Evolutionary conservation across 495 filamentous ascomycete species (phyloP), one percentile per base, ranked within the genome.

Genomic region (Cenococcum geophilum): DNA sequence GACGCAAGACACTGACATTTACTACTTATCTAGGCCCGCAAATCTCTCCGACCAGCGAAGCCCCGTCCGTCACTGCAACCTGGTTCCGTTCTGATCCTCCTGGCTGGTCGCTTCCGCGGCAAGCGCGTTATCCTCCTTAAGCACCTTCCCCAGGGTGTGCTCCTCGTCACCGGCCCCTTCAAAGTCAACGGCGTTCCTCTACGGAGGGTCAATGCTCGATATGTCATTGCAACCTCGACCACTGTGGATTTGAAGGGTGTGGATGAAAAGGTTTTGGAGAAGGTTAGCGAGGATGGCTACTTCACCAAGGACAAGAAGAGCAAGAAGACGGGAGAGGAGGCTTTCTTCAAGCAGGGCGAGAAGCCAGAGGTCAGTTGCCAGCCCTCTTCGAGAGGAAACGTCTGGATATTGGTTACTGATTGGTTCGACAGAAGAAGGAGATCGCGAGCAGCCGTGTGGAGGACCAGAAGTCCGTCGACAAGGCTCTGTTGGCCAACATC

Each of bases 141-240:
- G 84, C 82, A 86, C 79, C 91, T 99, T 74, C 79, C 87, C 72
- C 88, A 96, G 81, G 95, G 95, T 78, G 89, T 97, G 65, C 91
- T 99, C 74, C 90, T 99, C 73, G 89, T 99, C 68, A 99, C 95
- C 72, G 95, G 95, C 69, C 95, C 95, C 73, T 99, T 97, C 87
- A 97, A 96, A 87, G 86, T 97, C 82, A 99, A 99, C 81, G 95
- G 95, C 78, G 95, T 99, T 63, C 95, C 95, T 64, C 87, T 99
- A 72, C 86, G 95, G 76, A 85, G 95, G 78, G 93, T 99, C 73
- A 99, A 99, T 81, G 79, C 92, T 70, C 86, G 95, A 82, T 99
- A 97, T 79, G 95, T 99, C 65, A 97, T 97, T 76, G 92, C 92
- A 73, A 99, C 95, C 68, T 95, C 87, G 72, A 86, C 86, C 71